phyloP scores from a whole-genome alignment of 2,329 filamentous ascomycete genomes.

The Gremmenia infestans region DNA sequence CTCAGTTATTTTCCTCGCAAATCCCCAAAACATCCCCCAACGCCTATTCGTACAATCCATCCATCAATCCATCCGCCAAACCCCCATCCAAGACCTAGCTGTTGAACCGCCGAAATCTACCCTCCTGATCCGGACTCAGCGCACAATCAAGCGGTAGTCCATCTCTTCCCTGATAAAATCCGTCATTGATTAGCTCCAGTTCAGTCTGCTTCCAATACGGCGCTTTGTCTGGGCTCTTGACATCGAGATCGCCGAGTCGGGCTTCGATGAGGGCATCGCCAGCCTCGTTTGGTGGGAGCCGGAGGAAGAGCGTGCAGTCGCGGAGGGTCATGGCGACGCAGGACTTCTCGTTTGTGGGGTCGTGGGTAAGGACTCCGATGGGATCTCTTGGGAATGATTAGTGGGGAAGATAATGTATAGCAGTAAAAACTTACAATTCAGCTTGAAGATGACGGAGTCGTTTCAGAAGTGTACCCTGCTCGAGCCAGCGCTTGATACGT shows the following conservation, averaged over 20 bases:
- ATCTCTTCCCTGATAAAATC: conserved; percentile 56
- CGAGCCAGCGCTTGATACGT: conserved; percentile 34
- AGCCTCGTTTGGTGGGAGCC: conserved; percentile 39
- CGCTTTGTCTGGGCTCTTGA: conserved; percentile 66
- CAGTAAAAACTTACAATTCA: conserved; percentile 5
- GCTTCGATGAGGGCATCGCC: conserved; percentile 40
- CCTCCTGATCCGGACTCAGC: neutral
- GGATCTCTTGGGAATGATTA: conserved; percentile 16
- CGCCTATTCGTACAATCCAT: no score
- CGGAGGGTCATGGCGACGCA: conserved; percentile 73
- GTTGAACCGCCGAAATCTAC: neutral
- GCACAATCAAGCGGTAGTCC: neutral
- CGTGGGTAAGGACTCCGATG: conserved; percentile 25
- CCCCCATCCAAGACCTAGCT: no score
- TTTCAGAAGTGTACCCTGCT: conserved; percentile 21
- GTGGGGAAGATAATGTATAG: neutral
- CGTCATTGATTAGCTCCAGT: conserved; percentile 54
- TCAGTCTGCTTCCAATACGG: conserved; percentile 65
- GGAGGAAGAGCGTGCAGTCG: conserved; percentile 72
- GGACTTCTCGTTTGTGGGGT: conserved; percentile 43
- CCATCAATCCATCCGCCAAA: no score
- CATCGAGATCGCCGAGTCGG: conserved; percentile 70
- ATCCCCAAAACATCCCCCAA: no score
- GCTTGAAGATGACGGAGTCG: conserved; percentile 41
- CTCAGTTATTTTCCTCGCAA: no score